Evolutionary conservation across 768 basidiomycete species (phyloP).

Genomic region (Mycena vulgaris): DNA sequence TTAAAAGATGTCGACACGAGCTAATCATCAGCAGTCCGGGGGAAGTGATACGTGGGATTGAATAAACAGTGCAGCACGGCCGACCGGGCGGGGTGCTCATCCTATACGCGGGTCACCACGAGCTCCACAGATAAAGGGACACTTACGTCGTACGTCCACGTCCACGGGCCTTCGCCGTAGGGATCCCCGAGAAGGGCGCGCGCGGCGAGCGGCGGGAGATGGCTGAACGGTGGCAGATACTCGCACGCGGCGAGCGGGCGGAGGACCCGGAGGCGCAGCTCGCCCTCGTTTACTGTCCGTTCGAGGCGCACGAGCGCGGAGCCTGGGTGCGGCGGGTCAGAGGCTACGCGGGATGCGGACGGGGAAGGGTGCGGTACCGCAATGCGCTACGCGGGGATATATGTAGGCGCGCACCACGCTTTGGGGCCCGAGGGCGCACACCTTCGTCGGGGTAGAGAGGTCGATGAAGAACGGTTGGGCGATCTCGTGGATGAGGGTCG

Average conservation of each 20-base stretch:
- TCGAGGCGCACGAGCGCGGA: slow-evolving; percentile 10
- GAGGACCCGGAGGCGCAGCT: background rate
- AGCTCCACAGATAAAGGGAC: no score
- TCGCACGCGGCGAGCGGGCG: background rate
- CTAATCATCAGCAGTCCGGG: no score
- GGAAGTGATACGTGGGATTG: background rate
- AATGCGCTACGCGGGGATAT: background rate
- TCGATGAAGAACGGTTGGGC: slow-evolving; percentile 8
- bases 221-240: background rate
- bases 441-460: background rate
- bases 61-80: background rate
- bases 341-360: background rate
- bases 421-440: slow-evolving; percentile 7
- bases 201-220: background rate
- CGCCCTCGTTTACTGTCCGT: background rate
- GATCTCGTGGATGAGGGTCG: background rate
- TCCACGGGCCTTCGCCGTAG: background rate
- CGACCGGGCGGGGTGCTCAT: background rate
- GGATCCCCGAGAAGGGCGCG: background rate
- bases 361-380: background rate
- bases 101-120: background rate
- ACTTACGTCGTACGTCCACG: background rate
- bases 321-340: background rate
- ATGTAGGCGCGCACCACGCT: background rate
- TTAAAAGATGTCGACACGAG: no score